Percentiles rank a stretch among this genome's conserved stretches.
These are phyloP conservation scores for Eucalyptus tenuipes DNA, from an alignment of 345 rosid species.

Conservation along the genomic window DNA sequence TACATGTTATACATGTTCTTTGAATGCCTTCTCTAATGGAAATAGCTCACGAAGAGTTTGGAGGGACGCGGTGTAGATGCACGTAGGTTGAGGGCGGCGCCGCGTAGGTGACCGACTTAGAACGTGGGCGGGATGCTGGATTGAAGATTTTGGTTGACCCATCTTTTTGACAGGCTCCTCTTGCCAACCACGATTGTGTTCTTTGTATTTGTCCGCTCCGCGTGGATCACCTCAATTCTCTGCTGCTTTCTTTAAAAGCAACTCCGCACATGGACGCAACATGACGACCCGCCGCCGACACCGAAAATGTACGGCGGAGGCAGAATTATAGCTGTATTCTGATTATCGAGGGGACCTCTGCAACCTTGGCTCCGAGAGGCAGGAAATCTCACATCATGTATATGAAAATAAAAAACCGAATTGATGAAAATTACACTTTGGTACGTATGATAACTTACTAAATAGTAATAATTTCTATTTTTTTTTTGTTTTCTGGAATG, in stretches of 20 bases:
- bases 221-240: neutral
- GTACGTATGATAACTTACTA: too few species aligned
- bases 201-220: too few species aligned
- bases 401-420: neutral
- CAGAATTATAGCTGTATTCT: neutral
- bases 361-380: neutral
- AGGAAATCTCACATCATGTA: neutral
- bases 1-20: neutral
- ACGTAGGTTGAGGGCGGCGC: neutral
- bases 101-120: neutral
- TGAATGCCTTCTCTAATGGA: neutral
- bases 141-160: neutral
- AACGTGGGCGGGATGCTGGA: neutral
- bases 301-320: neutral
- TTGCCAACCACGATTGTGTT: neutral
- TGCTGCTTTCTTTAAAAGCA: neutral
- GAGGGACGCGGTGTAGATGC: neutral
- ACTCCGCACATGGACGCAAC: neutral
- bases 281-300: neutral
- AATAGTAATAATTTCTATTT: too few species aligned
- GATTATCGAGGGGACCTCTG: fast-evolving
- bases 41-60: neutral
- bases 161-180: neutral
- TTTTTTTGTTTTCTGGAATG: too few species aligned
- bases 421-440: too few species aligned